Evolutionary conservation across 805 yeast species (phyloP), one percentile per base, ranked within the genome.

Genomic region (Grigorovia humatica): DNA sequence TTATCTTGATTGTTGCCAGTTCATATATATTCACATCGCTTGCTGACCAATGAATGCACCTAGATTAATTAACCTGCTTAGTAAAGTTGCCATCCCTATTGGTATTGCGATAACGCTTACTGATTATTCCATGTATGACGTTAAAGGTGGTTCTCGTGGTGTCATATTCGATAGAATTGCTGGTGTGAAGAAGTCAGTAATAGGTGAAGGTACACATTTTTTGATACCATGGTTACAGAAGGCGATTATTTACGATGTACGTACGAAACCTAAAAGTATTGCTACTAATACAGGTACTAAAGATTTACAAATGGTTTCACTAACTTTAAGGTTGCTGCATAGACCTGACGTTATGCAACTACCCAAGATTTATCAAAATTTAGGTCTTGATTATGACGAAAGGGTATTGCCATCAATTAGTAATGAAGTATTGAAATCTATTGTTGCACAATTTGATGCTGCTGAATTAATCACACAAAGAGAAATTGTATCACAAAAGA

Each of bases 171-270:
- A 93, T 73, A 78, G 99, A 61, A 70, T 93, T 53, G 72, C 77
- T 45, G 99, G 99, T 73, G 95, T 93, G 50, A 85, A 87, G 68
- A 82, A 81, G 61, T 72, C 74, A n/a, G 97, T 93, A 23, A 75
- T 90, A 54, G 96, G 97, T 30, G 99, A 93, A 73, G 99, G 99
- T 54, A 86, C 98, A 23, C 98, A 93, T 70, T 93, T 93, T 69
- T 73, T 90, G 57, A 69, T 93, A 50, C 99, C 99, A 50, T 93
- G 99, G 98, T 74, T 93, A 57, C 99, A 93, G 68, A 83, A 81
- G 67, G 95, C 98, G 2, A 78, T 93, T 48, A 73, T 88, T 17
- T 93, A 79, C 68, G 99, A 93, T 68, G 96, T 93, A 30, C 79
- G 97, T 66, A 90, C 96, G n/a, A 85, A 82, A 65, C 98, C 99